A percentile compares a stretch with the other conserved stretches of the same genome.
These are phyloP conservation scores for Stephania yunnanensis DNA, from an alignment of 164 flowering plant genomes.

Conservation along the genomic window DNA sequence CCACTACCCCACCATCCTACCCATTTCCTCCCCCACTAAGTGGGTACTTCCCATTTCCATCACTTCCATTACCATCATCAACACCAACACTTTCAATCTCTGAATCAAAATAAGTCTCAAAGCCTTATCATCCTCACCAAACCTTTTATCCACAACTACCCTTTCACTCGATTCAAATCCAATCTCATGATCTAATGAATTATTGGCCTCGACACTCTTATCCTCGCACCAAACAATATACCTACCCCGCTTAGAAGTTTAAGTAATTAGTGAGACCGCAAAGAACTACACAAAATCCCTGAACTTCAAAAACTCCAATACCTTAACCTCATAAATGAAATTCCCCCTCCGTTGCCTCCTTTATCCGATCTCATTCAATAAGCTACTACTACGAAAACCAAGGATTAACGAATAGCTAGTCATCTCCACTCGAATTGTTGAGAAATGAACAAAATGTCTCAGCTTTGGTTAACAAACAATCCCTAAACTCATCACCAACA, in stretches of 20 bases:
- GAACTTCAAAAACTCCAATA: background rate
- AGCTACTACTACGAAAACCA: background rate
- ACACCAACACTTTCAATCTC: conserved; percentile 17
- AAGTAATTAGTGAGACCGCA: background rate
- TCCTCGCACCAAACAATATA: background rate
- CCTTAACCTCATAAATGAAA: conserved; percentile 7
- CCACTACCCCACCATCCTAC: conserved; percentile 40
- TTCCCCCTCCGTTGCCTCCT: background rate
- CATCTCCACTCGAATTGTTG: conserved; percentile 14
- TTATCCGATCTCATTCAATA: conserved; percentile 5
- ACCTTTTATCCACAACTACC: background rate
- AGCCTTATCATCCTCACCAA: background rate
- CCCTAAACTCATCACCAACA: too few relatives aligned
- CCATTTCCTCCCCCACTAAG: conserved; percentile 32
- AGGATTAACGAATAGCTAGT: conserved; percentile 9
- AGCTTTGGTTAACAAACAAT: too few relatives aligned
- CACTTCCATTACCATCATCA: conserved; percentile 25
- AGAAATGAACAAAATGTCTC: conserved; percentile 7
- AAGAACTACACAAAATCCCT: background rate
- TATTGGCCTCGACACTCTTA: background rate
- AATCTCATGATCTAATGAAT: too few relatives aligned
- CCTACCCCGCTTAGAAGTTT: background rate
- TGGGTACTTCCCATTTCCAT: conserved; percentile 37
- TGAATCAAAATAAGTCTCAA: background rate
- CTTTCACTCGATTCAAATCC: conserved; percentile 8